Evolutionary conservation across 805 yeast species (phyloP).

Genomic region (Teunomyces tritomae): DNA sequence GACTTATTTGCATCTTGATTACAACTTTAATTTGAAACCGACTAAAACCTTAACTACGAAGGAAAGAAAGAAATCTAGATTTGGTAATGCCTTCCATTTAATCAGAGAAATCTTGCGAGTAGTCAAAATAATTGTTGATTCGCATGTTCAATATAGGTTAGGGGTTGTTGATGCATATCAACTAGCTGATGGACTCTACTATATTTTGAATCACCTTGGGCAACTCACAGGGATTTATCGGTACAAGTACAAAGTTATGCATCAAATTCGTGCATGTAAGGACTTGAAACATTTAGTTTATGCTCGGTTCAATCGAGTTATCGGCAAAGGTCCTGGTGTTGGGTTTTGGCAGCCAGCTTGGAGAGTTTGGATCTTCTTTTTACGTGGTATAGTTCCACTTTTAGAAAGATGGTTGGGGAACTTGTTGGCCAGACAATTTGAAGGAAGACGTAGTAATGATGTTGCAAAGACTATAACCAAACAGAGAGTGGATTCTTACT

Average conservation of each 20-base stretch:
- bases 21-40: conserved; percentile 93
- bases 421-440: conserved; percentile 86
- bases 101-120: conserved; percentile 85
- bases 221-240: conserved; percentile 95
- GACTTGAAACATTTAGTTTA: conserved; percentile 92
- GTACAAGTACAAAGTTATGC: conserved; percentile 97
- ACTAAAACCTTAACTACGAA: conserved; percentile 94
- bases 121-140: conserved; percentile 84
- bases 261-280: conserved; percentile 92
- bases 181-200: conserved; percentile 90
- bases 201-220: conserved; percentile 88
- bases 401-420: conserved; percentile 95
- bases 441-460: conserved; percentile 90
- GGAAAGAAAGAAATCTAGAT: conserved; percentile 91
- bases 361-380: conserved; percentile 92
- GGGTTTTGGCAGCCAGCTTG: conserved; percentile 99
- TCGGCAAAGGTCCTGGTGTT: conserved; percentile 98
- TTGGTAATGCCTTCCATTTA: conserved; percentile 94
- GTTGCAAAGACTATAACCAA: conserved; percentile 92
- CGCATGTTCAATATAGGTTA: conserved; percentile 85
- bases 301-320: conserved; percentile 73
- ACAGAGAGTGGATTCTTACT: conserved; percentile 92
- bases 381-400: conserved; percentile 89
- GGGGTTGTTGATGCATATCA: conserved; percentile 93
- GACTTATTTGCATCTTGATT: conserved; percentile 90